Base-by-base conservation (phyloP, 2,329 filamentous ascomycete species). In the Talaromyces sp. region DNA sequence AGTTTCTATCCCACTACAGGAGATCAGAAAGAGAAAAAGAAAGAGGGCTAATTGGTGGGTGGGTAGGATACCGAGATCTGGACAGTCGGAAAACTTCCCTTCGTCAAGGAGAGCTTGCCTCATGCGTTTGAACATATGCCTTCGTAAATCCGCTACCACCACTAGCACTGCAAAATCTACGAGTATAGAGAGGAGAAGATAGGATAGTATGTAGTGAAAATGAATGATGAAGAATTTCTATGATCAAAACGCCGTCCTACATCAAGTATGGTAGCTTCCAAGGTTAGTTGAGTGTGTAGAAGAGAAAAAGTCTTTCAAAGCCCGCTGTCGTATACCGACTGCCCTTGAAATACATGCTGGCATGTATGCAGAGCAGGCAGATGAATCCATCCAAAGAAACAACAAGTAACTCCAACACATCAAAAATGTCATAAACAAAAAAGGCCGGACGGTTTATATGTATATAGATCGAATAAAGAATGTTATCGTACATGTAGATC, bases 51-150 rank as follows among this genome's bases (percentile, higher is more conserved):
- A 54, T 13, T 5, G 2, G 10, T 27, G 22, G 22, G 27, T 49
- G 31, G n/a, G 10, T 13, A 78, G 76, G 73, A 87, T 70, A 88
- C 86, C 70, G 88, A 90, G 79, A 90, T 90, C 79, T 90, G 88
- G 87, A 88, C 87, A 59, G 84, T 81, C 68, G 76, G 85, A 80
- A 90, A 90, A 83, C 83, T 90, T 69, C 87, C 88, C 16, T 90
- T 90, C 81, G 88, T 87, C 81, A 82, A 86, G 80, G 88, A 90
- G 81, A 78, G 84, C 69, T 81, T 90, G 67, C 85, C 80, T 59
- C 85, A 89, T 75, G 81, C 86, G 3, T 89, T 89, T 75, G 75
- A 83, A 72, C 79, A 87, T 75, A 89, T 90, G 87, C 87, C 87
- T 13, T 74, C 86, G 74, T 87, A 83, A 71, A 31, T 13, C 22